Evolutionary conservation across 2,329 filamentous ascomycete species (phyloP), one percentile per base, ranked within the genome.

Genomic region (Cordyceps cicadae): DNA sequence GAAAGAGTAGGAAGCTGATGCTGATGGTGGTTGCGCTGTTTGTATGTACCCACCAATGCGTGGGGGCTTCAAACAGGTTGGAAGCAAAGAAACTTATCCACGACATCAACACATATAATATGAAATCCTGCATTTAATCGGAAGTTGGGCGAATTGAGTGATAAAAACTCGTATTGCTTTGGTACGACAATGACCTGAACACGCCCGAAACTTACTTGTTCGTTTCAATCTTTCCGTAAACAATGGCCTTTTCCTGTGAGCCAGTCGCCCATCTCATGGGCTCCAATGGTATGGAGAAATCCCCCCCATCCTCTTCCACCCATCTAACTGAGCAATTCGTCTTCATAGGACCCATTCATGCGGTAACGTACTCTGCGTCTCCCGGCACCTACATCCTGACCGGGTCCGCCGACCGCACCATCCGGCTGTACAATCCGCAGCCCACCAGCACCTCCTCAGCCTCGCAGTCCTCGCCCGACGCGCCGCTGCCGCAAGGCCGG

Each of bases 361-460:
- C 88, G 53, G 78, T 91, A 59, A 79, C 84, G 57, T 91, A 91
- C 75, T 91, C 88, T 59, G 83, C 87, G 63, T 85, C 83, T 14
- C 84, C 87, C 17, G 87, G 87, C 46, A 87, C 86, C 3, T 91
- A 91, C 70, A 83, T 97, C 70, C 83, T 97, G 62, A 92, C 91
- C 41, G 92, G 93, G 69, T 91, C 88, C 39, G 84, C 90, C 56
- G 93, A 97, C 79, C 89, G 92, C 64, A 82, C 85, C 17, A 86
- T 97, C 71, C 87, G 92, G 61, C 87, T 97, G 46, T 95, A 92
- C 78, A 96, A 96, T 74, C 88, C 89, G 1, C 77, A 78, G 56
- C 81, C 83, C 58, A 78, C 76, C 34, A 14, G 8, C 34, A 14
- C 34, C 34, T 72, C 71, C 70, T 76, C 64, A 63, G 75, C 64